phyloP scores from a whole-genome alignment of 2,329 filamentous ascomycete genomes.

The Neonectria hederae region DNA sequence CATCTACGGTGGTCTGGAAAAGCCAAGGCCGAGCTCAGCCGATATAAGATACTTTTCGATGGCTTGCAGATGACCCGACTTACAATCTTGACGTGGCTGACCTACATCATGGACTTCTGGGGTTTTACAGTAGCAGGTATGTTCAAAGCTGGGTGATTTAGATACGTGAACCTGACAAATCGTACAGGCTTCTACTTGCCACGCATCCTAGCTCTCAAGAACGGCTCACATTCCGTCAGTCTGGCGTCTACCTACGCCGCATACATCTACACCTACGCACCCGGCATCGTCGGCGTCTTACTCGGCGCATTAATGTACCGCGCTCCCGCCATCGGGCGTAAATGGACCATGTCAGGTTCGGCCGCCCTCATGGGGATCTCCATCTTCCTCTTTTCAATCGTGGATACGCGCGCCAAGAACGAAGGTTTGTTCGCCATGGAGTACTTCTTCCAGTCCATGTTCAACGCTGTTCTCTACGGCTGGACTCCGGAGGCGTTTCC shows the following conservation, averaged over 20 bases:
- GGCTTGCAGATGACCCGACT: constrained; percentile 47
- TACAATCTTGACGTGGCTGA: constrained; percentile 49
- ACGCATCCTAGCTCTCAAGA: constrained; percentile 61
- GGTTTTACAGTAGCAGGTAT: constrained; percentile 51
- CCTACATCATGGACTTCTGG: constrained; percentile 52
- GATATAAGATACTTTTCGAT: constrained; percentile 49
- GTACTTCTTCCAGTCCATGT: constrained; percentile 56
- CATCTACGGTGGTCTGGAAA: constrained; percentile 30
- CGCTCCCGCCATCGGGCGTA: constrained; percentile 50
- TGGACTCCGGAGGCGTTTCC: constrained; percentile 68
- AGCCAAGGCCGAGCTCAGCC: constrained; percentile 25
- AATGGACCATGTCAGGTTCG: constrained; percentile 57
- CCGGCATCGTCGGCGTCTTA: constrained; percentile 61
- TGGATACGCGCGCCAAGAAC: constrained; percentile 50
- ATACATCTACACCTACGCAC: constrained; percentile 64
- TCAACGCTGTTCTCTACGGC: constrained; percentile 50
- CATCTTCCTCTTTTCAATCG: constrained; percentile 56
- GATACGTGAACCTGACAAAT: neutral
- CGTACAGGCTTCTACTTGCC: constrained; percentile 54
- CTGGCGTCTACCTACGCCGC: constrained; percentile 59
- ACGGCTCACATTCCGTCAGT: constrained; percentile 54
- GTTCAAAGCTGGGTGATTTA: neutral
- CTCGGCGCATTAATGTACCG: constrained; percentile 55
- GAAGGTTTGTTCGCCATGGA: constrained; percentile 55
- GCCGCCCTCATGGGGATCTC: constrained; percentile 56